Evolutionary conservation across 129 eudicot genomes (phyloP), one percentile per base, ranked within the genome.

Genomic region (Dittrichia graveolens): DNA sequence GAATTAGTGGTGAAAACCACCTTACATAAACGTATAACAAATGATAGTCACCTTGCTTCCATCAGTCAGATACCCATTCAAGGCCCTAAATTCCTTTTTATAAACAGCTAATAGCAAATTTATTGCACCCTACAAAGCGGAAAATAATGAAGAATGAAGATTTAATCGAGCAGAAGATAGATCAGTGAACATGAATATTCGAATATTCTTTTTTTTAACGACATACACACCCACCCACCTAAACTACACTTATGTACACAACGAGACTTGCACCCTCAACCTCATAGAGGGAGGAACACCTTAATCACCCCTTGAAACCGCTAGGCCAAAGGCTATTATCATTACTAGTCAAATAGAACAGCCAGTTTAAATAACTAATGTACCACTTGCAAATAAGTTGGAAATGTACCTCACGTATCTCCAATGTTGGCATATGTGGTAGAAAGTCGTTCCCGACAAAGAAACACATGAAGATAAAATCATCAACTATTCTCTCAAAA

Each of bases 381-480:
- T 24, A 24, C 31, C 11, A 47, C 60, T 14, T 60, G 41, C 41
- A 12, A 12, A 41, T 39, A 54, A 55, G n/a, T 13, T 58, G 11
- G 11, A 81, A 72, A 80, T 83, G 44, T 41, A 94, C 99, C 99
- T 95, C 99, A 4, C 97, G 99, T 66, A 90, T 95, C 82, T 95
- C 99, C 72, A 95, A 81, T 8, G 97, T 95, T 6, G 99, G 99
- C 99, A 95, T 95, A 77, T 95, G 99, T 53, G 97, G 99, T 65
- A 95, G 66, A 65, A 95, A 95, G 60, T 95, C 99, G 60, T 90
- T 90, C 63, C 99, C 99, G 19, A 95, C 99, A 83, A 95, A 95
- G 81, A 95, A 95, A 80, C 99, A 95, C 60, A 95, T 90, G 88
- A 95, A 95, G 78, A 95, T 95, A 72, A 95, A 95, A 64, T 95